A percentile compares a stretch with the other conserved stretches of the same genome.
These are phyloP conservation scores for Periglandula ipomoeae DNA, from an alignment of 2,329 filamentous ascomycete genomes.

Conservation along the genomic window DNA sequence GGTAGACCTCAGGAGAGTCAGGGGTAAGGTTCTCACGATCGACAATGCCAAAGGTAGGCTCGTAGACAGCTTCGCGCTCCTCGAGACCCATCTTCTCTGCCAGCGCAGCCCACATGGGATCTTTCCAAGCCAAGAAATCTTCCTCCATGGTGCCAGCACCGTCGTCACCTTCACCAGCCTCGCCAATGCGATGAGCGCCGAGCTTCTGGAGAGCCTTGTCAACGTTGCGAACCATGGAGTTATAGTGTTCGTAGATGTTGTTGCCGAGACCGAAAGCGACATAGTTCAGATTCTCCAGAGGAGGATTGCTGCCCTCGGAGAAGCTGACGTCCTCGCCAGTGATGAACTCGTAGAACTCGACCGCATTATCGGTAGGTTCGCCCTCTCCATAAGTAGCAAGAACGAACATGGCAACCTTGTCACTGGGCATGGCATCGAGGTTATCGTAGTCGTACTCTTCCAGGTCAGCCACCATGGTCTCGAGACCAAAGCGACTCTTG, in stretches of 20 bases:
- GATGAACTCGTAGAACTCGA: conserved; percentile 98
- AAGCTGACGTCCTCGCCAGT: conserved; percentile 73
- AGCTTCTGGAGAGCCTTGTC: conserved; percentile 72
- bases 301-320: conserved; percentile 62
- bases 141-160: conserved; percentile 99
- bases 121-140: conserved; percentile 98
- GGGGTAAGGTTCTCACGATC: conserved; percentile 65
- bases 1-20: conserved; percentile 75
- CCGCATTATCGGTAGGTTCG: conserved; percentile 96
- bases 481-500: conserved; percentile 88
- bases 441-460: conserved; percentile 98
- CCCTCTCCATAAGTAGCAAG: conserved; percentile 97
- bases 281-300: conserved; percentile 79
- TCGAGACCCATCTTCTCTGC: conserved; percentile 77
- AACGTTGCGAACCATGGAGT: conserved; percentile 92
- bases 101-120: conserved; percentile 92
- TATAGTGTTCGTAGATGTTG: conserved; percentile 99
- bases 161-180: conserved; percentile 91
- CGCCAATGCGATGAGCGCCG: conserved; percentile 75
- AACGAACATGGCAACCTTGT: conserved; percentile 92
- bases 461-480: conserved; percentile 96
- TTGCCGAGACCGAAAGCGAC: conserved; percentile 95
- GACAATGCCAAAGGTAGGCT: conserved; percentile 77
- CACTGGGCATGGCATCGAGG: conserved; percentile 75
- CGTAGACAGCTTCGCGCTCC: conserved; percentile 93